phyloP scores from a whole-genome alignment of 176 grass and related monocot species.

The Puya raimondii region DNA sequence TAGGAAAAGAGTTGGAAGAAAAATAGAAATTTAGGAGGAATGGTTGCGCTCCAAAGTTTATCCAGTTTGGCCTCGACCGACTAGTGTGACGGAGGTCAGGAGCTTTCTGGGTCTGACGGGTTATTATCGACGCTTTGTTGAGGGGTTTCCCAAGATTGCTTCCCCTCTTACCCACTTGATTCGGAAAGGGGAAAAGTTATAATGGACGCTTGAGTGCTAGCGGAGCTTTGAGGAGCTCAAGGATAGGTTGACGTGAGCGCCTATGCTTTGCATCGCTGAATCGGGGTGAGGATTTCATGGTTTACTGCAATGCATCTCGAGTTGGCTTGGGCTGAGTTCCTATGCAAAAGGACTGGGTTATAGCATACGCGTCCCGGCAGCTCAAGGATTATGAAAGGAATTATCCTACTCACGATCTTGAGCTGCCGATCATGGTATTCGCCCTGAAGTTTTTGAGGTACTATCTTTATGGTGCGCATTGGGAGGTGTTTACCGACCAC shows the following conservation, averaged over 20 bases:
- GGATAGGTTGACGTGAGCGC: neutral
- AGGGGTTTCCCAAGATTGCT: neutral
- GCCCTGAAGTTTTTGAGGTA: too few species aligned
- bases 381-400: too few species aligned
- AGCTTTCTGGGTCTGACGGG: neutral
- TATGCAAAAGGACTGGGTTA: neutral
- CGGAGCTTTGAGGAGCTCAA: neutral
- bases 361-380: too few species aligned
- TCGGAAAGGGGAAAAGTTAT: neutral
- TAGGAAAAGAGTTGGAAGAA: too few species aligned
- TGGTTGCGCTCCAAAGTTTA: too few species aligned
- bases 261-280: neutral
- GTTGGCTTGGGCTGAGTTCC: neutral
- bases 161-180: neutral
- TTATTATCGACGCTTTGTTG: neutral
- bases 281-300: neutral
- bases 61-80: neutral
- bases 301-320: neutral
- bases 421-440: too few species aligned
- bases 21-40: too few species aligned
- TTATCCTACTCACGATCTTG: too few species aligned
- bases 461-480: too few species aligned
- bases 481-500: too few species aligned
- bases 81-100: neutral
- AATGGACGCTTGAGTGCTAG: neutral